These are phyloP conservation scores for Pyrenopolyporus hunteri DNA, from an alignment of 495 filamentous ascomycete genomes.

Conservation along the genomic window DNA sequence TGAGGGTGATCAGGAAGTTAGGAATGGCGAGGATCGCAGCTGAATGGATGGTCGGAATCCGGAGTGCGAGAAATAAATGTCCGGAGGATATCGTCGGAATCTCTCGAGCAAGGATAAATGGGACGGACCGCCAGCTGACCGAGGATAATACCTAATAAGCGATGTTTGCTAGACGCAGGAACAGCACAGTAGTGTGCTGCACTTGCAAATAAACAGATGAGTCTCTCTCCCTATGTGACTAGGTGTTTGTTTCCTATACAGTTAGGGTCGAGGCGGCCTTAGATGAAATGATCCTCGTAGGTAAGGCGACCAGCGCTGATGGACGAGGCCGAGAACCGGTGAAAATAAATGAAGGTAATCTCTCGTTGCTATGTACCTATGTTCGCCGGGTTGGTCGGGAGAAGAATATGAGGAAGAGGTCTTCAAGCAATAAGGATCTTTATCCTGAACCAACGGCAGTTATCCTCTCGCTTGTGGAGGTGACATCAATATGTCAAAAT, in stretches of 20 bases:
- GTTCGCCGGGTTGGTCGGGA: constrained; percentile 6
- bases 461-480: constrained; percentile 11
- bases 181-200: too few relatives aligned
- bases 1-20: neutral
- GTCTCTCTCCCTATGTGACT: too few relatives aligned
- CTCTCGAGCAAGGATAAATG: too few relatives aligned
- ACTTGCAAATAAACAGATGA: too few relatives aligned
- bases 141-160: too few relatives aligned
- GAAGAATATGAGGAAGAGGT: neutral
- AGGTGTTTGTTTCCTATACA: too few relatives aligned
- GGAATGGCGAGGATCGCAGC: neutral
- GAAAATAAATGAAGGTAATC: neutral
- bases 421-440: neutral
- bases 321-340: neutral
- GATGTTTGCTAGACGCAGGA: too few relatives aligned
- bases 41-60: neutral
- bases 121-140: too few relatives aligned
- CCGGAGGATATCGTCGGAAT: too few relatives aligned
- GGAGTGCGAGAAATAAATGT: neutral
- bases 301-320: constrained; percentile 11
- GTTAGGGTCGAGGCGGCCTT: neutral
- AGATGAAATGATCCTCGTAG: neutral
- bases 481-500: constrained; percentile 12
- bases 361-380: neutral
- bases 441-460: constrained; percentile 5